Evolutionary conservation across 2,329 filamentous ascomycete species (phyloP), one percentile per base, ranked within the genome.

Genomic region (Penicillium sp.): DNA sequence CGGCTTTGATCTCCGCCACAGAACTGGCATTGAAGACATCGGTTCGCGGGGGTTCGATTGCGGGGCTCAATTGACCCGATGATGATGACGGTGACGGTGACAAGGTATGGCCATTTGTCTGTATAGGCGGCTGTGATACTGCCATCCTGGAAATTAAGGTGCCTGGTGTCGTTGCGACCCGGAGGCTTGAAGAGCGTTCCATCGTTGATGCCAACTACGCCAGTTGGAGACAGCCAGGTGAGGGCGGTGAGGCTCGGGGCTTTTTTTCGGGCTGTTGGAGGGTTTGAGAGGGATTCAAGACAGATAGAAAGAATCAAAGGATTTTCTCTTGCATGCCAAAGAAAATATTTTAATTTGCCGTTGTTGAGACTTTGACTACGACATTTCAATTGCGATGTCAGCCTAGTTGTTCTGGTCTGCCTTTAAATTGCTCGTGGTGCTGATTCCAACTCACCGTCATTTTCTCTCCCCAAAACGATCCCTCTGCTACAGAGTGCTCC

Each of bases 1-100:
- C 88, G 62, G 88, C 85, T 72, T 89, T 90, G 74, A 99, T 90
- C 65, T 96, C 91, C 67, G 89, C 84, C 67, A 93, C 84, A 69
- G 87, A 91, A 68, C 85, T 84, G 69, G 91, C 91, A 80, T 89
- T 85, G 79, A 87, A 87, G 72, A 95, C 83, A 71, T 77, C 73
- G 38, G 69, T 61, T 16, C 66, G 60, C 38, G 69, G 55, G 48
- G 62, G 28, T 35, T 61, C 28, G 37, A 57, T 22, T 19, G 40
- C n/a, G 33, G 51, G 51, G 35, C 38, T 52, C 19, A 46, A 59
- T 58, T 56, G 55, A 5, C 61, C 56, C n/a, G 38, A 11, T 19
- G 52, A 33, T 5, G 65, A 37, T 5, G 57, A 57, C 6, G 53
- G 33, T 5, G 55, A 55, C 25, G 55, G 46, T 3, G 60, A 56